phyloP scores from a whole-genome alignment of 495 filamentous ascomycete genomes.

The Lasiosphaeriaceae sp. region DNA sequence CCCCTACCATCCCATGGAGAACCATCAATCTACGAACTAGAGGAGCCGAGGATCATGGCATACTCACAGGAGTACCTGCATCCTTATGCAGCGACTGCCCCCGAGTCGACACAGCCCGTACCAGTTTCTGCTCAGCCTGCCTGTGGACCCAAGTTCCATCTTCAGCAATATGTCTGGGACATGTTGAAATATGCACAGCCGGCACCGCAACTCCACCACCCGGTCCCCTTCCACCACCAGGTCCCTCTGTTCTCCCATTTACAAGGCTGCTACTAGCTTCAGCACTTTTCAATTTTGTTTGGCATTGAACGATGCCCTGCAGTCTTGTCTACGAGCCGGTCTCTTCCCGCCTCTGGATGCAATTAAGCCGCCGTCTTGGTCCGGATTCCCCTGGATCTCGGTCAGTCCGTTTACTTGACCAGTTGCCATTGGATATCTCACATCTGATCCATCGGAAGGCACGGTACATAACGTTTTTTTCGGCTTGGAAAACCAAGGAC shows the following conservation, averaged over 20 bases:
- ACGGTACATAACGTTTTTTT: no score
- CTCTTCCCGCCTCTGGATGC: no score
- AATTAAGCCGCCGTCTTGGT: no score
- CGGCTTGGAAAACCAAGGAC: neutral
- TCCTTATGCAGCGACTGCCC: slow-evolving; percentile 25
- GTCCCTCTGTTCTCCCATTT: slow-evolving; percentile 42
- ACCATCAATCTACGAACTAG: slow-evolving; percentile 37
- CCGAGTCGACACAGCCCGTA: slow-evolving; percentile 22
- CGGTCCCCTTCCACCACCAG: slow-evolving; percentile 45
- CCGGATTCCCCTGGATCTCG: no score
- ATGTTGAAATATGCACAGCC: slow-evolving; percentile 35
- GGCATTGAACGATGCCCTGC: neutral
- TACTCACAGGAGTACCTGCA: slow-evolving; percentile 42
- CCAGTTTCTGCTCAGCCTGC: slow-evolving; percentile 22
- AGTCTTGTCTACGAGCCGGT: neutral
- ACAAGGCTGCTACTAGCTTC: slow-evolving; percentile 46
- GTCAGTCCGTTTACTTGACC: no score
- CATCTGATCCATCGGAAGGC: no score
- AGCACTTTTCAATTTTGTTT: neutral
- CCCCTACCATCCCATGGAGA: slow-evolving; percentile 26
- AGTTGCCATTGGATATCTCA: no score
- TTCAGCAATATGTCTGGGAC: slow-evolving; percentile 41
- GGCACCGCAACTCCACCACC: slow-evolving; percentile 35
- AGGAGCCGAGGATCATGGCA: slow-evolving; percentile 32
- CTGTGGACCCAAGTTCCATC: slow-evolving; percentile 36